Evolutionary conservation across 2,329 filamentous ascomycete genomes (phyloP).

Genomic region (Cladosporium sphaerospermum): DNA sequence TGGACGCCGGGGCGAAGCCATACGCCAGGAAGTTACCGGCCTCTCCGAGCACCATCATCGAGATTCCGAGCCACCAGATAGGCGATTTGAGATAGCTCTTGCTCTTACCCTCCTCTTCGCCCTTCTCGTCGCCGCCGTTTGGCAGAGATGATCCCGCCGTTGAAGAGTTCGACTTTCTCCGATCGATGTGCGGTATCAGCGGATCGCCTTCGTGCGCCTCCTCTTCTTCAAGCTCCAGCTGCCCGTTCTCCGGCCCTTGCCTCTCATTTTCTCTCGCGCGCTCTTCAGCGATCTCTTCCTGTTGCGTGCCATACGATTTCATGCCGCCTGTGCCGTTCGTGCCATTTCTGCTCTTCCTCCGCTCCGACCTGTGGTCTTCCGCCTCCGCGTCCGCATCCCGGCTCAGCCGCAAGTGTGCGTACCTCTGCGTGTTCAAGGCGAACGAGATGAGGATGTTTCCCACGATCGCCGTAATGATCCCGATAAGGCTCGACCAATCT

Average conservation of each 20-base stretch:
- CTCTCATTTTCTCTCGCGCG: constrained; percentile 19
- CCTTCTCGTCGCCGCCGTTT: constrained; percentile 27
- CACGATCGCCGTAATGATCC: constrained; percentile 84
- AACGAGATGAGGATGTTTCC: constrained; percentile 93
- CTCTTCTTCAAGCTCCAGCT: constrained; percentile 33
- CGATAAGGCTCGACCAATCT: constrained; percentile 85
- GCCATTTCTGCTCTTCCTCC: constrained; percentile 19
- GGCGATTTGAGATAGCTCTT: constrained; percentile 81
- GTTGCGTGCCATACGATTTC: constrained; percentile 42
- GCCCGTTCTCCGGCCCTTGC: constrained; percentile 14
- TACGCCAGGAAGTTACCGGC: constrained; percentile 96
- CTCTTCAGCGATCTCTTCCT: constrained; percentile 30
- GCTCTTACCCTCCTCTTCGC: constrained; percentile 39
- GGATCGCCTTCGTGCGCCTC: constrained; percentile 43
- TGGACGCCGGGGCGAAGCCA: constrained; percentile 93
- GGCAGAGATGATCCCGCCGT: constrained; percentile 20
- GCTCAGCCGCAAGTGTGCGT: constrained; percentile 82
- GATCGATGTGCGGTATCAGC: constrained; percentile 47
- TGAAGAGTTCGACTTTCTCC: constrained; percentile 35
- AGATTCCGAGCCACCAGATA: constrained; percentile 93
- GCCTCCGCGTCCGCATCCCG: constrained; percentile 54
- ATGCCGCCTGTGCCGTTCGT: not conserved
- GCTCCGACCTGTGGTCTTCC: constrained; percentile 24
- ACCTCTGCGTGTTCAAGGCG: constrained; percentile 91
- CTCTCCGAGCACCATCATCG: constrained; percentile 88